Percentiles rank a stretch among this genome's conserved stretches.
These are phyloP conservation scores for Cornus controversa DNA, from an alignment of 148 eudicot species.

Conservation along the genomic window DNA sequence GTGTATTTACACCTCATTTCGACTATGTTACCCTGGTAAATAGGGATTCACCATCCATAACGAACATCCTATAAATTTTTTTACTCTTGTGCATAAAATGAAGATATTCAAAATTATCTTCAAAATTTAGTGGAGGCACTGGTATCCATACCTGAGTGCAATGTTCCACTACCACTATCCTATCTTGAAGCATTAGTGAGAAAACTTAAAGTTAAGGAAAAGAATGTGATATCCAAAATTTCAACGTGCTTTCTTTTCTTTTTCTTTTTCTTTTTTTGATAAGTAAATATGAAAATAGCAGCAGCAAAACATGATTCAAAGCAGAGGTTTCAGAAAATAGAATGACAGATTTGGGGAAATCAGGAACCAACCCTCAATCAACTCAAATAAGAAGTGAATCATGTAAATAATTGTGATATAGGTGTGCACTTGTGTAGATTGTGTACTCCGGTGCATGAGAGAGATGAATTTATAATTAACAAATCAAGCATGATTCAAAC, in stretches of 20 bases:
- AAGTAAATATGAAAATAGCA: too few species aligned
- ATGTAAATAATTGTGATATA: too few species aligned
- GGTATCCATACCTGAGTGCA: not conserved
- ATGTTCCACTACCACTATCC: not conserved
- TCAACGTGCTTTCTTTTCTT: not conserved
- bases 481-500: too few species aligned
- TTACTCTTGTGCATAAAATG: not conserved
- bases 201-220: constrained; percentile 11
- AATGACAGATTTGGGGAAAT: too few species aligned
- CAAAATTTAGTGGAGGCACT: not conserved
- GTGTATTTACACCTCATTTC: not conserved
- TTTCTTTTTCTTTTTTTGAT: too few species aligned
- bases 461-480: too few species aligned
- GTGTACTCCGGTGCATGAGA: too few species aligned
- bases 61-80: not conserved
- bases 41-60: not conserved
- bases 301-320: too few species aligned
- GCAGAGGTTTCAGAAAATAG: too few species aligned
- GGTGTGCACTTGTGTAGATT: too few species aligned
- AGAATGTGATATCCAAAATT: not conserved
- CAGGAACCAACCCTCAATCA: too few species aligned
- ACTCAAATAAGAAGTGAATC: too few species aligned
- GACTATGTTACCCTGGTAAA: not conserved
- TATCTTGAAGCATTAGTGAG: constrained; percentile 11
- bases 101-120: not conserved